These are phyloP conservation scores for Xylaria hypoxylon DNA, from an alignment of 2,329 filamentous ascomycete genomes.

Conservation along the genomic window DNA sequence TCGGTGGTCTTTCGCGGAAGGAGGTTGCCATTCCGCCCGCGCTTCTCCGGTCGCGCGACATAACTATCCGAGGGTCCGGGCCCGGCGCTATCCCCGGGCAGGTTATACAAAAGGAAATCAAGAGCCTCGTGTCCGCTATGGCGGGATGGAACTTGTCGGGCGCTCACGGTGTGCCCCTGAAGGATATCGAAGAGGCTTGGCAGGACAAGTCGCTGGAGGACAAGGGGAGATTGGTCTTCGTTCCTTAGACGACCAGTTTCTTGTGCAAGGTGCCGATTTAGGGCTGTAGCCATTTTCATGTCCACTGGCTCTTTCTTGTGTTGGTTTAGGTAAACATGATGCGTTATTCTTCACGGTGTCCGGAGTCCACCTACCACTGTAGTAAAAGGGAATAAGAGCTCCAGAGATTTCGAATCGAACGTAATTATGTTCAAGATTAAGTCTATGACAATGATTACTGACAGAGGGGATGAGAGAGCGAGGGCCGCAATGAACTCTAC, in stretches of 20 bases:
- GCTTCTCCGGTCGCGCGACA: conserved; percentile 60
- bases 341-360: background rate
- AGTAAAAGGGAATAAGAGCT: no score
- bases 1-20: conserved; percentile 59
- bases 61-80: conserved; percentile 61
- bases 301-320: background rate
- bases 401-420: no score
- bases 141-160: conserved; percentile 48
- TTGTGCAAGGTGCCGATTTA: background rate
- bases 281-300: background rate
- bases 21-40: conserved; percentile 56
- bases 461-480: no score
- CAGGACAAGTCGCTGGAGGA: conserved; percentile 42
- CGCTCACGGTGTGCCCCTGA: conserved; percentile 45
- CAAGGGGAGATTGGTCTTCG: conserved; percentile 47
- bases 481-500: no score
- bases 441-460: background rate
- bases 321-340: background rate
- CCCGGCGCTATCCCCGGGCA: conserved; percentile 57
- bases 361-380: background rate
- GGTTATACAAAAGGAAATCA: conserved; percentile 49
- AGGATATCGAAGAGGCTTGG: conserved; percentile 52
- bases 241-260: conserved; percentile 35
- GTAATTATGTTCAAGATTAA: background rate
- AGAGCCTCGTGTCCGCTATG: conserved; percentile 49